A percentile compares a stretch with the other conserved stretches of the same genome.
Conservation (phyloP, 2,329 filamentous ascomycete genomes). For the Chrysoporthe cubensis region DNA sequence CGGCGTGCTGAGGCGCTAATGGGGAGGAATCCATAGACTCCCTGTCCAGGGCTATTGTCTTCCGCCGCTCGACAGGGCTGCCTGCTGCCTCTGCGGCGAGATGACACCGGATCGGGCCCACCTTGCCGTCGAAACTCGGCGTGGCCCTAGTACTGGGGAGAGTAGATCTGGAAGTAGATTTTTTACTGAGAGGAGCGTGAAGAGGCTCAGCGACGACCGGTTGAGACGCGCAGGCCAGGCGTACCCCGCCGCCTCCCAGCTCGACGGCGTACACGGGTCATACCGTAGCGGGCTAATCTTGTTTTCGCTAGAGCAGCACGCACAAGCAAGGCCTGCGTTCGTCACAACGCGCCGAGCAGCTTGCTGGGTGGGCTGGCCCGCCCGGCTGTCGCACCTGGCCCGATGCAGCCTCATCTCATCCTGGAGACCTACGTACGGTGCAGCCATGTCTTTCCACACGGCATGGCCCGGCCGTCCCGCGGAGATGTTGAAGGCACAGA, state of each 20-base stretch:
- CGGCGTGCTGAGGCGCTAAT: not conserved
- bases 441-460: conserved; percentile 2
- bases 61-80: not conserved
- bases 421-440: not conserved
- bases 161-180: not conserved
- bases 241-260: not conserved
- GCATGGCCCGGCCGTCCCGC: conserved; percentile 23
- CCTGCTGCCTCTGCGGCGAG: not conserved
- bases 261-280: not conserved
- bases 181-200: not conserved
- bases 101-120: not conserved
- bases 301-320: not conserved
- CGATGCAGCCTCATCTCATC: not conserved
- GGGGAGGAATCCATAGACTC: not conserved
- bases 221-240: not conserved
- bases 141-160: not conserved
- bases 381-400: not conserved
- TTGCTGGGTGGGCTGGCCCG: not conserved
- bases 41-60: not conserved
- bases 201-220: not conserved
- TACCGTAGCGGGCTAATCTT: not conserved
- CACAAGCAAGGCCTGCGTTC: not conserved
- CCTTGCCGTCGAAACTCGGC: not conserved
- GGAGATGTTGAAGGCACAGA: no score
- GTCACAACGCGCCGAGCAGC: not conserved